Base-by-base conservation (phyloP, 164 flowering plant genomes). In the Paratinospora sagittata region DNA sequence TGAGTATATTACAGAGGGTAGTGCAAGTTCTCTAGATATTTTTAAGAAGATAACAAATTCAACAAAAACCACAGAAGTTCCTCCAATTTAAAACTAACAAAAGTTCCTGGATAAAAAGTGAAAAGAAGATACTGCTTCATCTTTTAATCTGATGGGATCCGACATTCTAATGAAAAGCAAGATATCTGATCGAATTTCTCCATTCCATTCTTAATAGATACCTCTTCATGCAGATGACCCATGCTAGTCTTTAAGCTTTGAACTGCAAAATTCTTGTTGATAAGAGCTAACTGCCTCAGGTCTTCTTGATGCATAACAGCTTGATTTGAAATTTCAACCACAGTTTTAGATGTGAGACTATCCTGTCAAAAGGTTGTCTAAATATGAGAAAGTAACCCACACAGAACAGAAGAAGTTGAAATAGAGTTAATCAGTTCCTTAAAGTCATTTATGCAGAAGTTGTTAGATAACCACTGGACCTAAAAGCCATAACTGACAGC, bases 211-310 rank as follows among this genome's bases (percentile, higher is more conserved):
- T 43, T 21, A 26, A 65, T 12, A 60, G 8, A 19, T 85, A 93
- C 98, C 96, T 93, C 97, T 74, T 82, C 80, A 57, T 86, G 89
- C 47, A 94, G 74, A 75, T 82, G 80, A 33, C 89, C 89, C 87
- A 94, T 84, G 84, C 93, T 88, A 67, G 90, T 87, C 81, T 73
- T 86, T 72, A 94, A 78, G 70, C 71, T 78, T 52, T 80, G 76
- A 37, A 83, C 81, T 70, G 75, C 78, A 55, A 80, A 77, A 58
- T 78, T 77, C 33, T 84, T 84, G 71, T 73, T 76, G 49, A 75
- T 67, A n/a, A 78, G 67, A 79, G 81, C 78, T 30, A 83, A 65
- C 66, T 78, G 81, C 62, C 73, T 78, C 67, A 57, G 49, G 33
- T 74, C 77, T 39, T 70, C 77, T 67, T 79, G 75, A 65, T 79